These are phyloP conservation scores for Kockovaella imperatae DNA, from an alignment of 768 basidiomycete species.

Conservation along the genomic window DNA sequence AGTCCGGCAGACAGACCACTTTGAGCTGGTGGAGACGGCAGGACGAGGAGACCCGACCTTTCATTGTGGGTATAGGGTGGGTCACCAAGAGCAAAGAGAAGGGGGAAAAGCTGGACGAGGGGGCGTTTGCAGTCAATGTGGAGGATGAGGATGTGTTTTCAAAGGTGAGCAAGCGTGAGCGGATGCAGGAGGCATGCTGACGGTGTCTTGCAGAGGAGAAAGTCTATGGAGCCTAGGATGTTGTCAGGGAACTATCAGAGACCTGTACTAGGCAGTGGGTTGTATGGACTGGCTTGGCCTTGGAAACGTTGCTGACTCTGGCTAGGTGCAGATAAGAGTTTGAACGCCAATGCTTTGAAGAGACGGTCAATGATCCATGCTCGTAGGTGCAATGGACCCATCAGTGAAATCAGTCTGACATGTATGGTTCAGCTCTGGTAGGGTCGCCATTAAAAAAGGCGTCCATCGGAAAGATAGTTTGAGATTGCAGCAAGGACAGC, in stretches of 20 bases:
- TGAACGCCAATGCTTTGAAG: slow-evolving; percentile 5
- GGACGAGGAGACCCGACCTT: slow-evolving; percentile 15
- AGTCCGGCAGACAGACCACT: slow-evolving; percentile 41
- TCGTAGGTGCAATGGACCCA: slow-evolving; percentile 25
- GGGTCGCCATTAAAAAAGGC: slow-evolving; percentile 39
- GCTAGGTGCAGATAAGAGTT: slow-evolving; percentile 24
- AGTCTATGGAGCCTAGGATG: slow-evolving; percentile 43
- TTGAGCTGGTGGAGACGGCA: slow-evolving; percentile 41
- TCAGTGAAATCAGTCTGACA: background rate
- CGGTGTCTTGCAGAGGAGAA: slow-evolving; percentile 29
- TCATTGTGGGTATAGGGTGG: slow-evolving; percentile 45
- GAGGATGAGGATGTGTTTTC: slow-evolving; percentile 38
- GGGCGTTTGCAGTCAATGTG: slow-evolving; percentile 26
- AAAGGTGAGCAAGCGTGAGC: slow-evolving; percentile 26
- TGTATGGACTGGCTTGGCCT: background rate
- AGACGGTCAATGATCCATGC: slow-evolving; percentile 35
- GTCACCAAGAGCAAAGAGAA: slow-evolving; percentile 41
- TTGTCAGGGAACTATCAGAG: slow-evolving; percentile 4
- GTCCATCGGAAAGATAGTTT: slow-evolving; percentile 2
- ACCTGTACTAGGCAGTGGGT: background rate
- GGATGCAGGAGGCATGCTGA: background rate
- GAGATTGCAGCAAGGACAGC: no score
- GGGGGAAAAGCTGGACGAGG: slow-evolving; percentile 34
- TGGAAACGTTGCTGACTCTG: slow-evolving; percentile 5
- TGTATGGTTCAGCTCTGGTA: slow-evolving; percentile 30